Base-by-base conservation (phyloP, 2,329 filamentous ascomycete genomes). In the Ceratocystis colombiana region DNA sequence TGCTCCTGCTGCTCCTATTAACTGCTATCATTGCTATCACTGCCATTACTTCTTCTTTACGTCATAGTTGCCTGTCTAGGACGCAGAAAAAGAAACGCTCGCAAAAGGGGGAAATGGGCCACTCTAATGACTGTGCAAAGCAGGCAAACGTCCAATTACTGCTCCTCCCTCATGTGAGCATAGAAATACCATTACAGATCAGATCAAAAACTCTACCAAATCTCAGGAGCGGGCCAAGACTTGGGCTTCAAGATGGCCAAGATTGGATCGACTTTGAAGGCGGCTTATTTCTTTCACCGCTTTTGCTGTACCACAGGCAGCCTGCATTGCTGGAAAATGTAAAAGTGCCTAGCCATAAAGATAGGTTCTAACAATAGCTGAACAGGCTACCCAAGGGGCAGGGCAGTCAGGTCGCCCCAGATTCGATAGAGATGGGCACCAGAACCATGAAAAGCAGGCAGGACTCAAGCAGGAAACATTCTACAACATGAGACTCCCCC, bases 11-110 rank as follows among this genome's bases (percentile, higher is more conserved):
- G 20, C 48, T 53, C 3, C n/a, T 20, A 48, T n/a, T 25, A 8
- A 53, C 48, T 53, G 48, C 20, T 53, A 53, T 25, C 48, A 53
- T 17, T 59, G 53, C 50, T 30, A 28, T 25, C 22, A 55, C 22
- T 55, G 22, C 8, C 28, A 59, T 59, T 37, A 59, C 53, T 17
- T 30, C 53, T 33, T 33, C n/a, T 33, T 59, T 59, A 59, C 53
- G 53, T 59, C 53, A 59, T 59, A 59, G 17, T 59, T 59, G 53
- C 53, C 53, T 59, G 53, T 59, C 53, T 33, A 30, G 53, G 25
- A 33, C 15, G n/a, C 25, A 33, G 53, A 33, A 30, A 59, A 59
- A 30, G 15, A 33, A 59, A 59, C 5, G 10, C 7, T 10, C 46
- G 22, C 7, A 20, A 48, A 7, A 20, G 45, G 45, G 45, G 45